Evolutionary conservation across 345 rosid species (phyloP).

Genomic region (Melaleuca alternifolia): DNA sequence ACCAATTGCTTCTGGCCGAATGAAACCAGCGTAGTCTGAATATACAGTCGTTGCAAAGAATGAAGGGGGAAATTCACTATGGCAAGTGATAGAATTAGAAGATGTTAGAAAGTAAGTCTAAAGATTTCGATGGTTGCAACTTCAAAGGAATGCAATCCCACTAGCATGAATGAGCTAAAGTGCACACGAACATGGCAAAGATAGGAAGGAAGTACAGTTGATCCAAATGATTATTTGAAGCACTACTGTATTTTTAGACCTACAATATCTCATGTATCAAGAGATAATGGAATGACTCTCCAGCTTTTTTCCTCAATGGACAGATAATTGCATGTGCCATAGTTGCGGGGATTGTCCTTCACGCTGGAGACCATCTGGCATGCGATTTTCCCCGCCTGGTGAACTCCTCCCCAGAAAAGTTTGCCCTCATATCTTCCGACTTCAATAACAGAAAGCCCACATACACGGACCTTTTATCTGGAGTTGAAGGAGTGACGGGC

Average conservation of each 20-base stretch:
- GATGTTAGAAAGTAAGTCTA: not conserved
- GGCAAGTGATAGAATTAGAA: not conserved
- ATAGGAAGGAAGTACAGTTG: not conserved
- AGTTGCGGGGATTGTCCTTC: conserved; percentile 50
- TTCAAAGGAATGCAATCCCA: not conserved
- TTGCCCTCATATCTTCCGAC: conserved; percentile 42
- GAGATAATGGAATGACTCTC: not conserved
- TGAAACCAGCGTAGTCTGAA: not conserved
- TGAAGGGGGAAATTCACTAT: not conserved
- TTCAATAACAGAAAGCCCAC: conserved; percentile 57
- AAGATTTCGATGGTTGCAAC: not conserved
- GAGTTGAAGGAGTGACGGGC: conserved; percentile 75
- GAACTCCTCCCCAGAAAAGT: conserved; percentile 45
- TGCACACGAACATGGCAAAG: not conserved
- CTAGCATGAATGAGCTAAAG: not conserved
- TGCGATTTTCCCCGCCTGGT: conserved; percentile 79
- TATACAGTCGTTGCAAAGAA: not conserved
- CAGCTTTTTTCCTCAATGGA: not conserved
- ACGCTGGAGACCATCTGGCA: conserved; percentile 61
- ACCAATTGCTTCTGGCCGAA: not conserved
- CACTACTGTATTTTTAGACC: not conserved
- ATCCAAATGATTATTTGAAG: not conserved
- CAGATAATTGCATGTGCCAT: conserved; percentile 80
- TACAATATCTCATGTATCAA: not conserved
- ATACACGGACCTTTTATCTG: conserved; percentile 42